These are phyloP conservation scores for Exobasidium rhododendri DNA, from an alignment of 1,284 basidiomycete genomes.

Conservation along the genomic window DNA sequence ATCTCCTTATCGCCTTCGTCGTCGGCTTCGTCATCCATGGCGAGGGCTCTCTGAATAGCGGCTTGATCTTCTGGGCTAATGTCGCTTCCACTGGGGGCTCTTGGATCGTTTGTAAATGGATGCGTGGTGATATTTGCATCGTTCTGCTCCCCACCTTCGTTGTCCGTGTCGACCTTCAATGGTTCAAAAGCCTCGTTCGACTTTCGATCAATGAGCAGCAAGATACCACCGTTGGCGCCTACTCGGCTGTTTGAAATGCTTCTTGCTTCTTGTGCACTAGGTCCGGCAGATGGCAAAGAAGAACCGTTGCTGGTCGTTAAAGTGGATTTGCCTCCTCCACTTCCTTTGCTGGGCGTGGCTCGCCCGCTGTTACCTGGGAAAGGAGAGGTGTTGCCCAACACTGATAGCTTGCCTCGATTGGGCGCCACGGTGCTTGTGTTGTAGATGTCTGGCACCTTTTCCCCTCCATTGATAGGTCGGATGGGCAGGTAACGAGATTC, in stretches of 20 bases:
- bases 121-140: conserved; percentile 13
- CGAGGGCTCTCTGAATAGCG: conserved; percentile 35
- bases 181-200: conserved; percentile 33
- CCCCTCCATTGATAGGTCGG: conserved; percentile 62
- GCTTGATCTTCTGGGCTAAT: conserved; percentile 39
- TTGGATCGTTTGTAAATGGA: conserved; percentile 5
- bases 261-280: conserved; percentile 27
- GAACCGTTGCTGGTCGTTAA: conserved; percentile 26
- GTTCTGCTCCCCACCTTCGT: conserved; percentile 13
- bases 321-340: conserved; percentile 3
- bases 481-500: conserved; percentile 85
- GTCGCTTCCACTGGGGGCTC: conserved; percentile 21
- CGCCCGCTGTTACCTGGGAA: conserved; percentile 37
- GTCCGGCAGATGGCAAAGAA: conserved; percentile 10
- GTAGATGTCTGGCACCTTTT: conserved; percentile 34
- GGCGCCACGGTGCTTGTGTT: conserved; percentile 34
- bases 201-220: conserved; percentile 45
- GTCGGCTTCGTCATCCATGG: conserved; percentile 40
- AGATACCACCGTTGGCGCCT: conserved; percentile 47
- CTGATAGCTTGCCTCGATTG: conserved; percentile 22
- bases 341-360: conserved; percentile 26
- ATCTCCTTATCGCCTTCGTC: conserved; percentile 26
- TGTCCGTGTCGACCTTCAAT: conserved; percentile 28
- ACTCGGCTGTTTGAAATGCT: conserved; percentile 31
- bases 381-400: conserved; percentile 35